Conservation (phyloP, 2,329 filamentous ascomycete species). For the Phialophora verrucosa region DNA sequence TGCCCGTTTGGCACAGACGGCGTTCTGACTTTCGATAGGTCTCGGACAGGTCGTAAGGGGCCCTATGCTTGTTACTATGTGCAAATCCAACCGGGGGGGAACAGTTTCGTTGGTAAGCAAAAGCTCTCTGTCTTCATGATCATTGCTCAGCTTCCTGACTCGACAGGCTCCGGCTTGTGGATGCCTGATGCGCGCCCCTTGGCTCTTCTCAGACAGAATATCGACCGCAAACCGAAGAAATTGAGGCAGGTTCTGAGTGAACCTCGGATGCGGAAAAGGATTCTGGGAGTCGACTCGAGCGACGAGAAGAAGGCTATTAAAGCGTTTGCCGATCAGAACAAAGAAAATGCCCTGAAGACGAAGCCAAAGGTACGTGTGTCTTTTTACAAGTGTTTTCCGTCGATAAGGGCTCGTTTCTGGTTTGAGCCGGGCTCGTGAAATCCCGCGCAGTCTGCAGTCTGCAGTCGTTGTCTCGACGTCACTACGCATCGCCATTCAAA, state of each 20-base stretch:
- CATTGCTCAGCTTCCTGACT: constrained; percentile 9
- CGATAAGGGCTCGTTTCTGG: neutral
- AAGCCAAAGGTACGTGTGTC: constrained; percentile 73
- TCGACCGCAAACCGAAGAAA: constrained; percentile 73
- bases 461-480: neutral
- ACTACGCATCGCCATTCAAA: neutral
- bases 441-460: neutral
- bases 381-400: neutral
- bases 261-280: constrained; percentile 65
- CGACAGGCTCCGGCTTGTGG: constrained; percentile 78
- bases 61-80: constrained; percentile 89
- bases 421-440: neutral
- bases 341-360: constrained; percentile 78
- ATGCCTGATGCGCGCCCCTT: constrained; percentile 72
- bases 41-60: constrained; percentile 83
- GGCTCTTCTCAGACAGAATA: constrained; percentile 70
- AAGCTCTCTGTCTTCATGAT: constrained; percentile 10
- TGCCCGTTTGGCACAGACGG: neutral
- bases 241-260: constrained; percentile 72
- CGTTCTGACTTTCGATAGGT: constrained; percentile 55
- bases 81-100: constrained; percentile 72
- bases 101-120: constrained; percentile 72
- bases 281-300: constrained; percentile 63
- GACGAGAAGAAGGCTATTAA: constrained; percentile 67
- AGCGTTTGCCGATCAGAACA: constrained; percentile 73